Conservation (phyloP, 306 rosid genomes). For the Inga laurina region DNA sequence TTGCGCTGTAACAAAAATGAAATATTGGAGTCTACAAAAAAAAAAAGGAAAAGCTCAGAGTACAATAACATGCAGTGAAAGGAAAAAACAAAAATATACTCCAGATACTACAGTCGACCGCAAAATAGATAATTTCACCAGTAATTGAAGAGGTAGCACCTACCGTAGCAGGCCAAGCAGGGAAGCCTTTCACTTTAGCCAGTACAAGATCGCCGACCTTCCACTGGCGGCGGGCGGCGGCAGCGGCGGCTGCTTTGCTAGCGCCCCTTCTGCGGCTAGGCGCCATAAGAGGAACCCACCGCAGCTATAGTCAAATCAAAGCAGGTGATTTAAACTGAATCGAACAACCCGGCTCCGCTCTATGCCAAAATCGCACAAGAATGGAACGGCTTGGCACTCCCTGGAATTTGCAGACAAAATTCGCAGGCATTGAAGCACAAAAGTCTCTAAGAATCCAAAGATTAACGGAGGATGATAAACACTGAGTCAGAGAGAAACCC, state of each 20-base stretch:
- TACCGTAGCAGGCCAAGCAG: slow-evolving; percentile 99
- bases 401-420: slow-evolving; percentile 32
- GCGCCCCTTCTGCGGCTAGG: slow-evolving; percentile 81
- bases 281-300: slow-evolving; percentile 55
- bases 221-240: slow-evolving; percentile 81
- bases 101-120: not conserved
- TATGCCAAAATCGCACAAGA: slow-evolving; percentile 42
- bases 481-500: slow-evolving; percentile 43
- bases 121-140: not conserved
- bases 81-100: slow-evolving; percentile 32
- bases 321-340: slow-evolving; percentile 32
- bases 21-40: not conserved
- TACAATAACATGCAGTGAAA: slow-evolving; percentile 32
- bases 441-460: slow-evolving; percentile 14
- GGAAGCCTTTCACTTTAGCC: slow-evolving; percentile 94
- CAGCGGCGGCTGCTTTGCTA: slow-evolving; percentile 68
- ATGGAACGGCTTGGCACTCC: slow-evolving; percentile 44
- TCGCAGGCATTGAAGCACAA: slow-evolving; percentile 59
- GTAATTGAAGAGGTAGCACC: slow-evolving; percentile 15
- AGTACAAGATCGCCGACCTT: slow-evolving; percentile 97
- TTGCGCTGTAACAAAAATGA: slow-evolving; percentile 20
- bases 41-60: slow-evolving; percentile 1
- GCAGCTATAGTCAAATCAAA: slow-evolving; percentile 31
- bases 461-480: not conserved
- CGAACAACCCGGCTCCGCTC: slow-evolving; percentile 25